A percentile compares a stretch with the other conserved stretches of the same genome.
Conservation (phyloP, 305 asterid genomes). For the Solanum chacoense region DNA sequence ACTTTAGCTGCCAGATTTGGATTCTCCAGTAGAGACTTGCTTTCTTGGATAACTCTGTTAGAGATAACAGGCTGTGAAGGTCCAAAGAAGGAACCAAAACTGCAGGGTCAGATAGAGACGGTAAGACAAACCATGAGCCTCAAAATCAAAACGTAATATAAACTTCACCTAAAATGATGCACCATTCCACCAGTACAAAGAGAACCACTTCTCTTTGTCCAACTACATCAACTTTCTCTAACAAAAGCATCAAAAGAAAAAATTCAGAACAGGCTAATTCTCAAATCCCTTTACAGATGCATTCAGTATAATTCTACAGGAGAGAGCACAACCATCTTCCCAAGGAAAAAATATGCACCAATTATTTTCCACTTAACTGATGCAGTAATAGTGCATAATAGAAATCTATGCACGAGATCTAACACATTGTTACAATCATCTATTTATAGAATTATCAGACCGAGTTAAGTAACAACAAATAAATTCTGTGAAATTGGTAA, state of each 20-base stretch:
- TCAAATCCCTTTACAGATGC: background rate
- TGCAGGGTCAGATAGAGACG: conserved; percentile 18
- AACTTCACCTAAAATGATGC: background rate
- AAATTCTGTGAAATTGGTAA: background rate
- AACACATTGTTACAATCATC: background rate
- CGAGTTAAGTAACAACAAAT: background rate
- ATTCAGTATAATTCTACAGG: background rate
- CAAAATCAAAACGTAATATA: background rate
- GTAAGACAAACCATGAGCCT: background rate
- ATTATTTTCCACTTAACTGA: background rate
- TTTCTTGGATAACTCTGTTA: conserved; percentile 90
- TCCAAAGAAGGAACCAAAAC: conserved; percentile 95
- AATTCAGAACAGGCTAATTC: background rate
- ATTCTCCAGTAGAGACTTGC: conserved; percentile 82
- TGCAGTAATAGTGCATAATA: background rate
- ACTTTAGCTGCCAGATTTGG: conserved; percentile 63
- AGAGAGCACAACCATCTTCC: background rate
- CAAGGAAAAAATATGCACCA: background rate
- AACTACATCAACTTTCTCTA: background rate
- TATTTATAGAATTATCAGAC: background rate
- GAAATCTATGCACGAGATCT: background rate
- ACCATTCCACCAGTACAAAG: background rate
- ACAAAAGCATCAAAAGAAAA: background rate
- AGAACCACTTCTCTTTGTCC: background rate
- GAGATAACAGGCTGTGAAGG: conserved; percentile 92